These are phyloP conservation scores for Mycena alexandri DNA, from an alignment of 768 basidiomycete species.

Conservation along the genomic window DNA sequence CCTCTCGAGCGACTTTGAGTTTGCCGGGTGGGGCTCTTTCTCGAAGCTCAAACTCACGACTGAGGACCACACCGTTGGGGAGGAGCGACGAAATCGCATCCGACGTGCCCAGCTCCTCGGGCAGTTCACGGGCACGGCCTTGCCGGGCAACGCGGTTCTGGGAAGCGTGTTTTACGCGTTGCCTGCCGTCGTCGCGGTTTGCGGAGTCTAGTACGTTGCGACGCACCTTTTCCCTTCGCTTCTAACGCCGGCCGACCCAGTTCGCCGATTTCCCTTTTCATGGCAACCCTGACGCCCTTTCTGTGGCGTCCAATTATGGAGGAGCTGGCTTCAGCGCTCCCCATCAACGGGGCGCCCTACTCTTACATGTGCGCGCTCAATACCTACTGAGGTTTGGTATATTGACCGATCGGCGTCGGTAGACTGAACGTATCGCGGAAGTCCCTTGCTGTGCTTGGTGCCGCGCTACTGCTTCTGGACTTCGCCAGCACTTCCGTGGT, in stretches of 20 bases:
- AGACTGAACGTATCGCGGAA: constrained; percentile 77
- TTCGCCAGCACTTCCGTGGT: constrained; percentile 77
- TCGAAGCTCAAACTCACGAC: constrained; percentile 58
- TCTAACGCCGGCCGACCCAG: constrained; percentile 45
- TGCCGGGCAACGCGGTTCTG: constrained; percentile 78
- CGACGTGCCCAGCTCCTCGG: constrained; percentile 61
- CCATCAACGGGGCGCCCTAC: constrained; percentile 79
- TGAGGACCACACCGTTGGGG: constrained; percentile 56
- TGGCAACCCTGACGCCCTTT: constrained; percentile 72
- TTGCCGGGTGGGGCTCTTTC: constrained; percentile 78
- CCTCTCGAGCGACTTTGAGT: constrained; percentile 75
- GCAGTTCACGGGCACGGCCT: constrained; percentile 72
- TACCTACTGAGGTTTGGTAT: neutral
- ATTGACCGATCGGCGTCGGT: neutral
- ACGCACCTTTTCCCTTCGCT: neutral
- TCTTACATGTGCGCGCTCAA: constrained; percentile 66
- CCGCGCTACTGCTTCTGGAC: constrained; percentile 77
- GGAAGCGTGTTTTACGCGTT: constrained; percentile 79
- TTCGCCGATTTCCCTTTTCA: constrained; percentile 76
- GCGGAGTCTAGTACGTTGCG: constrained; percentile 70
- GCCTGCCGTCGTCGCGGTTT: constrained; percentile 73
- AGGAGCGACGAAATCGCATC: constrained; percentile 44
- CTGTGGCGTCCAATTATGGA: constrained; percentile 83
- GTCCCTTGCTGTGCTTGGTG: constrained; percentile 71
- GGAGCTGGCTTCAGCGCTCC: constrained; percentile 77